Conservation (phyloP, 2,329 filamentous ascomycete genomes). For the Penicillium glabrum region DNA sequence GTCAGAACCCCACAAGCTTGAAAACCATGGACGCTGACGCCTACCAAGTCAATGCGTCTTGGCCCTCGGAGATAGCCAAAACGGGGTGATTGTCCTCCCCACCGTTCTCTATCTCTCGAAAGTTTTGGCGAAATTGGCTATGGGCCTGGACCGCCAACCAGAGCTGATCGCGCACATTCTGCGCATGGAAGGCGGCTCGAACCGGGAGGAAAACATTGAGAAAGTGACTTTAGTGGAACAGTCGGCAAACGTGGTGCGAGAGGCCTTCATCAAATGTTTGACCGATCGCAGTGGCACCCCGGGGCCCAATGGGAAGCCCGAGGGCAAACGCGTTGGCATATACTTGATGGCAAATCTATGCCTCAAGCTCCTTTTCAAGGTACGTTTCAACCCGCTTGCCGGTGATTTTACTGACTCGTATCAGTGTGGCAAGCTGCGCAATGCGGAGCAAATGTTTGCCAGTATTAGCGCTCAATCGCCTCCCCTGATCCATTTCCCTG, state of each 20-base stretch:
- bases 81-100: constrained; percentile 78
- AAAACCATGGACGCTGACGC: neutral
- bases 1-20: constrained; percentile 31
- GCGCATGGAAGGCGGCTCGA: constrained; percentile 39
- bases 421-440: constrained; percentile 75
- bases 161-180: constrained; percentile 70
- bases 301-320: constrained; percentile 62
- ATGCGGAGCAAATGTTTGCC: constrained; percentile 83
- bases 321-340: constrained; percentile 83
- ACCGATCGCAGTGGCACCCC: constrained; percentile 72
- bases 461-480: constrained; percentile 84
- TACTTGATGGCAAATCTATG: constrained; percentile 92
- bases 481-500: constrained; percentile 77
- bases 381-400: constrained; percentile 39
- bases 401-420: neutral
- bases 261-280: constrained; percentile 86
- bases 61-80: constrained; percentile 74
- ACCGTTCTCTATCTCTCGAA: constrained; percentile 80
- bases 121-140: constrained; percentile 77
- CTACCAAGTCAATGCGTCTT: constrained; percentile 71
- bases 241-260: constrained; percentile 84
- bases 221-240: constrained; percentile 80
- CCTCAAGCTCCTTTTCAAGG: constrained; percentile 81
- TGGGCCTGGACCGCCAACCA: constrained; percentile 77
- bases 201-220: constrained; percentile 63